These are phyloP conservation scores for Kwoniella sp. DNA, from an alignment of 768 basidiomycete species.

Conservation along the genomic window DNA sequence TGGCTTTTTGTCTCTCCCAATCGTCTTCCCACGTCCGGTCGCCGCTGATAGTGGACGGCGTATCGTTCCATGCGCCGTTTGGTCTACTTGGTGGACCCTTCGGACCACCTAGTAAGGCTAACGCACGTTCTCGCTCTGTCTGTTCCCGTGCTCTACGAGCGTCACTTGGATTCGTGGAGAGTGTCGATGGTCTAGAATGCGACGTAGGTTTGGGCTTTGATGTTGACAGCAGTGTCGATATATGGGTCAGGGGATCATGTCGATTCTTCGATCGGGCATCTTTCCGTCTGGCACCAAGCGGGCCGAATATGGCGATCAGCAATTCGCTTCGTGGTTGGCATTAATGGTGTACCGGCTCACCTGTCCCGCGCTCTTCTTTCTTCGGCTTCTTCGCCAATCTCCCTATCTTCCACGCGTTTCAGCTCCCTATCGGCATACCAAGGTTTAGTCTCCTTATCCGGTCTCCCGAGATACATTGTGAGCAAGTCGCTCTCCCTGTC, in stretches of 20 bases:
- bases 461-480: constrained; percentile 56
- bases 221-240: constrained; percentile 39
- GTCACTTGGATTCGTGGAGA: constrained; percentile 19
- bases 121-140: constrained; percentile 48
- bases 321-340: no score
- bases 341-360: no score
- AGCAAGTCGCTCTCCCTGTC: constrained; percentile 52
- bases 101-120: constrained; percentile 44
- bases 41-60: constrained; percentile 32
- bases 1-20: constrained; percentile 47
- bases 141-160: constrained; percentile 35
- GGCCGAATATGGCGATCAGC: not conserved
- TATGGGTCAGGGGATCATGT: constrained; percentile 50
- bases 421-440: constrained; percentile 56
- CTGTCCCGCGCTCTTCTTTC: constrained; percentile 36
- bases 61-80: constrained; percentile 39
- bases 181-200: not conserved
- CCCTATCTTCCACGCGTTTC: constrained; percentile 48
- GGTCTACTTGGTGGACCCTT: constrained; percentile 17
- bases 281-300: constrained; percentile 52
- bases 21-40: constrained; percentile 41
- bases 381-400: constrained; percentile 52
- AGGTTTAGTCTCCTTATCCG: constrained; percentile 54
- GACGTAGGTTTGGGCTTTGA: constrained; percentile 16
- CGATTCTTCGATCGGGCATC: constrained; percentile 44